Percentiles rank a stretch among this genome's conserved stretches.
Conservation (phyloP, 306 rosid genomes). For the Corylus heterophylla region DNA sequence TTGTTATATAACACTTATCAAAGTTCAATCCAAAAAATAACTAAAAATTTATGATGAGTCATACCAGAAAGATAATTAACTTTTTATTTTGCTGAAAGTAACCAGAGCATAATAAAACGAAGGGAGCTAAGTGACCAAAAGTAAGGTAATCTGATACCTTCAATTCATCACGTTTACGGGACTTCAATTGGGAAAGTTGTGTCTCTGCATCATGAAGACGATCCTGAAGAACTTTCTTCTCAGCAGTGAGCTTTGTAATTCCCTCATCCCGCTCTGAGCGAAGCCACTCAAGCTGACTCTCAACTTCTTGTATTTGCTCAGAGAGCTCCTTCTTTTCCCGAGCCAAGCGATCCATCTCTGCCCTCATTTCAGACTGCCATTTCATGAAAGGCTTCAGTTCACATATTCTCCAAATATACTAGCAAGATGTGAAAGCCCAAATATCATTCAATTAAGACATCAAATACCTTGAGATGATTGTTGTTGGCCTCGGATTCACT, state of each 20-base stretch:
- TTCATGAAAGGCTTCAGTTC: slow-evolving; percentile 44
- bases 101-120: background rate
- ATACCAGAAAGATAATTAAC: background rate
- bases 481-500: slow-evolving; percentile 76
- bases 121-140: background rate
- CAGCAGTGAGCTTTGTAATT: slow-evolving; percentile 61
- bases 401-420: slow-evolving; percentile 39
- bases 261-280: slow-evolving; percentile 97
- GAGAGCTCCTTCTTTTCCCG: slow-evolving; percentile 87
- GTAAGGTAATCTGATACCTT: slow-evolving; percentile 53
- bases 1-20: background rate
- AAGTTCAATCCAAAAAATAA: background rate
- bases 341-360: slow-evolving; percentile 80
- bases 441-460: slow-evolving; percentile 42
- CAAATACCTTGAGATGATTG: slow-evolving; percentile 86
- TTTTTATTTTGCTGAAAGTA: background rate
- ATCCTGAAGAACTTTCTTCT: slow-evolving; percentile 89
- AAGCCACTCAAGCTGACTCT: slow-evolving; percentile 98
- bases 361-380: slow-evolving; percentile 91
- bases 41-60: background rate
- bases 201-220: slow-evolving; percentile 91
- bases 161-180: slow-evolving; percentile 93
- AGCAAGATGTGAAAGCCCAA: slow-evolving; percentile 41
- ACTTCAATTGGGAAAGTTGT: slow-evolving; percentile 81
- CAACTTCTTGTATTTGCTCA: slow-evolving; percentile 79